A percentile compares a stretch with the other conserved stretches of the same genome.
phyloP scores from a whole-genome alignment of 2,329 filamentous ascomycete genomes.

The Beauveria sp. region DNA sequence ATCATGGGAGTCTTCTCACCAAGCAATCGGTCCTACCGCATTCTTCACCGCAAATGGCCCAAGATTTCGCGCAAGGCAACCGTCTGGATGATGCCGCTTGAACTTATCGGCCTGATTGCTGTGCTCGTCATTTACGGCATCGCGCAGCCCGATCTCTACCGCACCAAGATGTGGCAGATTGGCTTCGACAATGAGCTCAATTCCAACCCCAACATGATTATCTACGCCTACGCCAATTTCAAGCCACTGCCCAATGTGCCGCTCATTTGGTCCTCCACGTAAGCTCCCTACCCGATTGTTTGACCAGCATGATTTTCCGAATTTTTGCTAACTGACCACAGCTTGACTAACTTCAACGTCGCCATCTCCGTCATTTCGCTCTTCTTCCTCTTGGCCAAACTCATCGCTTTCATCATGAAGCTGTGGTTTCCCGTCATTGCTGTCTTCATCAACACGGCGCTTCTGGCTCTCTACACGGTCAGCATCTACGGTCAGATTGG shows the following conservation, averaged over 20 bases:
- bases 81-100: conserved; percentile 57
- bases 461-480: conserved; percentile 56
- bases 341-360: conserved; percentile 68
- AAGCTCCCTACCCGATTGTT: conserved; percentile 28
- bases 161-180: conserved; percentile 64
- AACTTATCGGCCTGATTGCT: conserved; percentile 58
- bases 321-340: conserved; percentile 26
- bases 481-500: conserved; percentile 65
- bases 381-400: conserved; percentile 67
- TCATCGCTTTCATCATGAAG: conserved; percentile 62
- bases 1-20: conserved; percentile 1
- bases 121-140: conserved; percentile 65
- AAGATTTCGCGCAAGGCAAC: conserved; percentile 42
- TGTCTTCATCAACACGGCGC: conserved; percentile 45
- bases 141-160: conserved; percentile 64
- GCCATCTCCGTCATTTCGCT: conserved; percentile 68
- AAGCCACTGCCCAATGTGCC: conserved; percentile 52
- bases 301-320: background rate
- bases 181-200: conserved; percentile 66
- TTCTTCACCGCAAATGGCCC: conserved; percentile 53
- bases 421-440: conserved; percentile 61
- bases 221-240: conserved; percentile 70
- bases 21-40: conserved; percentile 32
- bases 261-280: conserved; percentile 68
- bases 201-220: conserved; percentile 59